phyloP scores from a whole-genome alignment of 768 basidiomycete species.

The Hypholoma sublateritium region DNA sequence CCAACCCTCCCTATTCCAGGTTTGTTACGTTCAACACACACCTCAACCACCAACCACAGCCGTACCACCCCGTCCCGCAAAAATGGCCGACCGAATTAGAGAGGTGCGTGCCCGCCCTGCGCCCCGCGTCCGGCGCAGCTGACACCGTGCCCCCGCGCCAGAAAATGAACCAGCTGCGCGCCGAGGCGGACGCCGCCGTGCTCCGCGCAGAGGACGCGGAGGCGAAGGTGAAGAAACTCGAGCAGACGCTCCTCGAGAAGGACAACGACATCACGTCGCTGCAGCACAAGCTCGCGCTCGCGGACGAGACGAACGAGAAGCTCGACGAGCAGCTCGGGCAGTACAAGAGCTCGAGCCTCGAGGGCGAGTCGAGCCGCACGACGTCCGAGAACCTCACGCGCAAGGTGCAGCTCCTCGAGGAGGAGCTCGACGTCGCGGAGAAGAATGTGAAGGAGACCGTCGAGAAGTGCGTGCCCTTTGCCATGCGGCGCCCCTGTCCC shows the following conservation, averaged over 20 bases:
- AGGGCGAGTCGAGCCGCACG: slow-evolving; percentile 68
- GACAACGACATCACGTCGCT: slow-evolving; percentile 89
- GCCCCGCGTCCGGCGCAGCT: not conserved
- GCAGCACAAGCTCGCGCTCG: slow-evolving; percentile 60
- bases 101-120: slow-evolving; percentile 31
- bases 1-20: slow-evolving; percentile 23
- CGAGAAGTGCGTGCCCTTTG: slow-evolving; percentile 73
- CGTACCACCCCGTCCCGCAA: slow-evolving; percentile 11
- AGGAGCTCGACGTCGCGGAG: slow-evolving; percentile 94
- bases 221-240: slow-evolving; percentile 72
- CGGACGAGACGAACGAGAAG: slow-evolving; percentile 71
- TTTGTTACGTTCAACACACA: slow-evolving; percentile 11
- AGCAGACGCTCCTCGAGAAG: slow-evolving; percentile 72
- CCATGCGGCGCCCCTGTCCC: not conserved
- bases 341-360: slow-evolving; percentile 62
- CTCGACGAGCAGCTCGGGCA: slow-evolving; percentile 64
- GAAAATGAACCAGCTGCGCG: slow-evolving; percentile 78
- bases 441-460: slow-evolving; percentile 96
- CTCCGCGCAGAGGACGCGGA: slow-evolving; percentile 88
- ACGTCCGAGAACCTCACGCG: slow-evolving; percentile 72
- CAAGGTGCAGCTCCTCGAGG: slow-evolving; percentile 91
- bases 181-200: slow-evolving; percentile 81
- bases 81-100: slow-evolving; percentile 53
- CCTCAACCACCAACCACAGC: slow-evolving; percentile 16
- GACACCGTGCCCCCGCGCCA: slow-evolving; percentile 22